Conservation (phyloP, 2,329 filamentous ascomycete genomes). For the Bipolaris oryzae region DNA sequence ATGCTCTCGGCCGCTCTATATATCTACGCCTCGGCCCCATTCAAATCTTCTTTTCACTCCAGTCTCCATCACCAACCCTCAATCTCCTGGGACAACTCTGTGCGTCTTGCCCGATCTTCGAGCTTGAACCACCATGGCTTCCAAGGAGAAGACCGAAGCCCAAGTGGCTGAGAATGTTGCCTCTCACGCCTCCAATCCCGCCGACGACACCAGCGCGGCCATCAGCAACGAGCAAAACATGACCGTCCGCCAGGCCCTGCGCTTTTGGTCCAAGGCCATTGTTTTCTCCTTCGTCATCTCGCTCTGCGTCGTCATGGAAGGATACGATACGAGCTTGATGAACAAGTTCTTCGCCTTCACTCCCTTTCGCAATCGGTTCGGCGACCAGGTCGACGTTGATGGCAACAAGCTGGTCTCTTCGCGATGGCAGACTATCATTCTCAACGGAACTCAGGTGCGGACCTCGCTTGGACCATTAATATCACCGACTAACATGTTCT, state of each 20-base stretch:
- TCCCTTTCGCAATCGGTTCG: conserved; percentile 51
- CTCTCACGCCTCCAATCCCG: conserved; percentile 15
- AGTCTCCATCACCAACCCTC: background rate
- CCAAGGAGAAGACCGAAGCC: conserved; percentile 25
- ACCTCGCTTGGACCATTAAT: background rate
- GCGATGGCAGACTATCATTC: conserved; percentile 52
- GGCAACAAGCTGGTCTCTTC: conserved; percentile 48
- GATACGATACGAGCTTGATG: conserved; percentile 78
- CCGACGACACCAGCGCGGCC: conserved; percentile 29
- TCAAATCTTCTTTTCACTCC: background rate
- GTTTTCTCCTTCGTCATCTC: conserved; percentile 82
- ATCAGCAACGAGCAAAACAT: conserved; percentile 54
- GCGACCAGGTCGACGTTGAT: conserved; percentile 41
- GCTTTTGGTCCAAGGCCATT: conserved; percentile 82
- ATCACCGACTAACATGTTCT: conserved; percentile 13
- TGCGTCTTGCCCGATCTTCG: background rate
- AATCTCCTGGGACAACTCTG: background rate
- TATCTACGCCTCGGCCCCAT: conserved; percentile 12
- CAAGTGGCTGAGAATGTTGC: conserved; percentile 29
- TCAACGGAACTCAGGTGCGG: conserved; percentile 51
- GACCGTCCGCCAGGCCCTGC: conserved; percentile 71
- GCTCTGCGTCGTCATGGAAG: conserved; percentile 87
- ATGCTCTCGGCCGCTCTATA: conserved; percentile 10
- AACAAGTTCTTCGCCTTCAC: conserved; percentile 71
- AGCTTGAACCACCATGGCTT: conserved; percentile 12